Percentiles rank a stretch among this genome's conserved stretches.
phyloP scores from a whole-genome alignment of 805 yeast species.

The Trichomonascus vanleenenianus region DNA sequence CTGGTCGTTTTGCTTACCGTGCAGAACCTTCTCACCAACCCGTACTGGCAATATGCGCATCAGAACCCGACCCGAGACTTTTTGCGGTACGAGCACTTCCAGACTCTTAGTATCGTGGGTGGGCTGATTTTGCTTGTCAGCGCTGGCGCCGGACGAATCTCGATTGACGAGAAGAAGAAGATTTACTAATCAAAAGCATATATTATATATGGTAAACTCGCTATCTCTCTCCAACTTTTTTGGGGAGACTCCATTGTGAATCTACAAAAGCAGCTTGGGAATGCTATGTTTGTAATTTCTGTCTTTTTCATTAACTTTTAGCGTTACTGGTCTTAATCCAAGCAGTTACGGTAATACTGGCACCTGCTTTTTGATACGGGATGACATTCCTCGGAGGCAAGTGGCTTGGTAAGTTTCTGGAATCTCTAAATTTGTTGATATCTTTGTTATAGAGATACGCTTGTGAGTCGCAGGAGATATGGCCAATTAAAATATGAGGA shows the following conservation, averaged over 20 bases:
- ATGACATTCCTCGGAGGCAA: too few species aligned
- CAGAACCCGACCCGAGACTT: constrained; percentile 78
- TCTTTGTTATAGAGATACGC: too few species aligned
- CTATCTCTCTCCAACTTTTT: background rate
- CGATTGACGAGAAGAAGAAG: constrained; percentile 93
- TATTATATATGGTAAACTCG: background rate
- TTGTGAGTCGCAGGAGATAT: too few species aligned
- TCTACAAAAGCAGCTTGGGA: background rate
- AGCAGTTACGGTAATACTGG: too few species aligned
- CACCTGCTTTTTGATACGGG: too few species aligned
- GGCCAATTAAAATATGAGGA: too few species aligned
- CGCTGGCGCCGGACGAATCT: constrained; percentile 93
- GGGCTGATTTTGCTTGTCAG: constrained; percentile 85
- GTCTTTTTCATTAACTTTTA: too few species aligned
- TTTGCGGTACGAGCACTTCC: constrained; percentile 88
- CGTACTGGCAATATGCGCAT: constrained; percentile 75
- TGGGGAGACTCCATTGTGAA: background rate
- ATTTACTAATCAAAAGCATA: constrained; percentile 44
- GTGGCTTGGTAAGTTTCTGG: too few species aligned
- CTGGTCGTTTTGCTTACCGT: constrained; percentile 60
- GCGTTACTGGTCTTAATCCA: too few species aligned
- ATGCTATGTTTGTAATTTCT: too few species aligned
- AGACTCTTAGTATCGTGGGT: constrained; percentile 89
- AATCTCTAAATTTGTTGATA: too few species aligned
- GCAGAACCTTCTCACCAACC: constrained; percentile 74